phyloP scores from a whole-genome alignment of 2,329 filamentous ascomycete genomes.

The Ceratocystis destructans region DNA sequence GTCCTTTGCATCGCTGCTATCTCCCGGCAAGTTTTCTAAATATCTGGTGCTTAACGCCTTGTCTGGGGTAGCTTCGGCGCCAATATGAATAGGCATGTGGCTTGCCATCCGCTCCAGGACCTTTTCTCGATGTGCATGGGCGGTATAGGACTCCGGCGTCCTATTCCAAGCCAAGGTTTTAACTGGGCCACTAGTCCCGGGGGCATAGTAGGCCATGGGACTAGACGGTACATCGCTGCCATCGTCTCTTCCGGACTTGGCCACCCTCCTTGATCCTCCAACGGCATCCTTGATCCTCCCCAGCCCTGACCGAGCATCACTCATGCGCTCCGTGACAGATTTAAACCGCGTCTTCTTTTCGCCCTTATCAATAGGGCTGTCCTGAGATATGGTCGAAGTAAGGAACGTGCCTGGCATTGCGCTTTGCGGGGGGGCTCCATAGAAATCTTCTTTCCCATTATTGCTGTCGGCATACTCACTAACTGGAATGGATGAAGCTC shows the following conservation, averaged over 20 bases:
- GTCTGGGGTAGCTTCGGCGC: background rate
- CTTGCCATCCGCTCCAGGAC: background rate
- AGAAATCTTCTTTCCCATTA: constrained; percentile 34
- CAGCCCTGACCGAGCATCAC: constrained; percentile 68
- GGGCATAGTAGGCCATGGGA: constrained; percentile 14
- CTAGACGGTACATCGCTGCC: constrained; percentile 27
- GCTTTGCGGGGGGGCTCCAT: constrained; percentile 29
- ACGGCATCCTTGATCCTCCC: constrained; percentile 78
- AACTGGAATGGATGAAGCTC: constrained; percentile 30
- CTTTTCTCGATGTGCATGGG: constrained; percentile 10
- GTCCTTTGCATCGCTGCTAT: background rate
- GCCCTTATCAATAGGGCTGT: constrained; percentile 23
- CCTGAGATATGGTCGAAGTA: constrained; percentile 9
- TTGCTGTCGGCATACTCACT: constrained; percentile 22
- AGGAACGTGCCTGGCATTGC: constrained; percentile 13
- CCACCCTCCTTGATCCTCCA: constrained; percentile 43
- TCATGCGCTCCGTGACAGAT: constrained; percentile 64
- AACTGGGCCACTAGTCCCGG: constrained; percentile 10
- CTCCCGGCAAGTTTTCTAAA: constrained; percentile 11
- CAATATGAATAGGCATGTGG: background rate
- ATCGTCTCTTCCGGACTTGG: constrained; percentile 43
- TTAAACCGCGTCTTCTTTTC: constrained; percentile 56
- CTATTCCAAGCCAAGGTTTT: constrained; percentile 51
- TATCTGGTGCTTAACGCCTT: background rate
- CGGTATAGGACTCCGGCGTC: constrained; percentile 46